Base-by-base conservation (phyloP, 331 rosid species). In the Malus hybrid region DNA sequence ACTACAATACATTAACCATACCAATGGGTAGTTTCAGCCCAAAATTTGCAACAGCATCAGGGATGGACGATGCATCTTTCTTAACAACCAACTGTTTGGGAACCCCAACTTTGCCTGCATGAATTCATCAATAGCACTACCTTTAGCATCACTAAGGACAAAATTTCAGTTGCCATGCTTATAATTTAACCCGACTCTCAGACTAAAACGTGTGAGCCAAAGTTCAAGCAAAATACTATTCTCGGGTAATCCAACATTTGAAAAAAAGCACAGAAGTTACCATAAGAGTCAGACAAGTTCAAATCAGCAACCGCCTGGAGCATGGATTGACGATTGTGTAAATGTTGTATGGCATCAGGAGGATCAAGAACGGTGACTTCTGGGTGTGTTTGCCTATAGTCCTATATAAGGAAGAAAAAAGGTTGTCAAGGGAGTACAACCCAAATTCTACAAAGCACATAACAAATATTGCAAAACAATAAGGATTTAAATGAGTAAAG, bases 281-380 rank as follows among this genome's bases (percentile, higher is more conserved):
- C 98, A 74, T 89, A 84, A 6, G 92, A 82, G 32, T 87, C 93
- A 56, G 88, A 90, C 80, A 93, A 87, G 73, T 80, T 80, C 89
- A 93, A 80, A 75, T 93, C 98, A 28, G 97, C 97, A 75, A 93
- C 98, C 54, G 98, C 98, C 83, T 93, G 97, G 60, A 91, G 98
- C 98, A 93, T 93, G 81, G 85, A 89, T 55, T 93, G 98, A 70
- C 98, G 93, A 74, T 77, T 90, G 73, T 84, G 97, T 76, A 91
- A 75, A 80, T 82, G 93, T 67, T 87, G 96, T 80, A 93, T 93
- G 77, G 96, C 93, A 85, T 93, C 98, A 18, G 98, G 98, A 81
- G 98, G 98, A 86, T 93, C 98, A 78, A 93, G 89, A 77, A 93
- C 93, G 20, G 96, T 90, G 42, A 93, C 98, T 72, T 93, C 98